phyloP scores from a whole-genome alignment of 352 stramenopile species.

The Hyaloperonospora brassicae region DNA sequence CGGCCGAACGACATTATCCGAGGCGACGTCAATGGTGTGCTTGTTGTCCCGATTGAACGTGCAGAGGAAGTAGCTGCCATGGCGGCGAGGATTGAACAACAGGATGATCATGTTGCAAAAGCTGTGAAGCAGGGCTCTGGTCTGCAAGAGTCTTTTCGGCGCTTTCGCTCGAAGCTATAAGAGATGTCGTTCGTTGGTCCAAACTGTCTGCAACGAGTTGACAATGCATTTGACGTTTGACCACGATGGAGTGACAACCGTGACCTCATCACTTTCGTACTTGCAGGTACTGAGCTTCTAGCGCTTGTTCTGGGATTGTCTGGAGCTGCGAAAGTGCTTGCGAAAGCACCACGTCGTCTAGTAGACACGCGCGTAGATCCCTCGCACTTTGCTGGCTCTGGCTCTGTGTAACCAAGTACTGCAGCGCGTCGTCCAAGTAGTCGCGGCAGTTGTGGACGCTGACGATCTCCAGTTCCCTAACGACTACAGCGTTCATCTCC shows the following conservation, averaged over 20 bases:
- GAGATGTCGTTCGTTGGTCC: too few relatives aligned
- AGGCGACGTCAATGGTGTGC: conserved; percentile 72
- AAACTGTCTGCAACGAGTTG: too few relatives aligned
- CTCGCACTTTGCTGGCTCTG: conserved; percentile 6
- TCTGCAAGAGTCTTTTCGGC: conserved; percentile 67
- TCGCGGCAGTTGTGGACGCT: conserved; percentile 29
- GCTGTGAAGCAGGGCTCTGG: conserved; percentile 72
- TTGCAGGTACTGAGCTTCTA: conserved; percentile 25
- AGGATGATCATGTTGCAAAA: conserved; percentile 71
- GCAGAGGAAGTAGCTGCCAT: conserved; percentile 61
- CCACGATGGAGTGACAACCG: too few relatives aligned
- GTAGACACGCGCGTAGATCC: conserved; percentile 23
- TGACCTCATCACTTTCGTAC: conserved; percentile 8
- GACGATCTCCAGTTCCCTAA: conserved; percentile 50
- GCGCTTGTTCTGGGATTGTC: conserved; percentile 13
- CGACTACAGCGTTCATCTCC: conserved; percentile 66
- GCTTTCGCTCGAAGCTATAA: conserved; percentile 33
- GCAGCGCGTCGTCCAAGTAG: conserved; percentile 29
- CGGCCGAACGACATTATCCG: conserved; percentile 75
- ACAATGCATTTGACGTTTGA: too few relatives aligned
- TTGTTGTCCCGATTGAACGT: conserved; percentile 67
- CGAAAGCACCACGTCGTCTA: conserved; percentile 14
- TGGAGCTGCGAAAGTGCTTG: conserved; percentile 24
- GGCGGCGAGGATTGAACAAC: conserved; percentile 71
- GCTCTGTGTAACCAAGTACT: conserved; percentile 34